Evolutionary conservation across 768 basidiomycete species (phyloP).

Genomic region (Tephrocybe rancida): DNA sequence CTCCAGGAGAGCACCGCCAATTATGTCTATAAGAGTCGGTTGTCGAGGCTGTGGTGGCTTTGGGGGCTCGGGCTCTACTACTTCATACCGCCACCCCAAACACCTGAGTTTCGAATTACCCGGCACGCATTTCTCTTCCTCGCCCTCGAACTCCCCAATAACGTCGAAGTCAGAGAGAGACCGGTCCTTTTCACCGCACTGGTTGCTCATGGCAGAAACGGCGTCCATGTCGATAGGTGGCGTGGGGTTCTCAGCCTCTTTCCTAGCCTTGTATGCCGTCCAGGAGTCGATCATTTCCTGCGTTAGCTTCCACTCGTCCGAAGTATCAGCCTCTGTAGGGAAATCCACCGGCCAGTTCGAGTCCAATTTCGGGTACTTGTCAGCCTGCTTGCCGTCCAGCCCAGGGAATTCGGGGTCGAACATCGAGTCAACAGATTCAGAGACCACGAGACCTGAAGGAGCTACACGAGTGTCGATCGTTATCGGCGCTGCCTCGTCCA

Average conservation of each 20-base stretch:
- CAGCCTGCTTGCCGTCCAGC: constrained; percentile 5
- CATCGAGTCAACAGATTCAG: constrained; percentile 3
- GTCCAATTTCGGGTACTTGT: background rate
- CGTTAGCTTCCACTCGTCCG: constrained; percentile 12
- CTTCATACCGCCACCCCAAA: constrained; percentile 9
- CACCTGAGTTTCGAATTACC: constrained; percentile 7
- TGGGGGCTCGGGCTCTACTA: background rate
- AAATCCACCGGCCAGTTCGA: constrained; percentile 9
- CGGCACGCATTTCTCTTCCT: constrained; percentile 4
- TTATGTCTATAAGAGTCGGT: background rate
- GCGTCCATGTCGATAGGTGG: constrained; percentile 1
- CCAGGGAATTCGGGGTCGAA: constrained; percentile 10
- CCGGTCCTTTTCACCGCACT: constrained; percentile 5
- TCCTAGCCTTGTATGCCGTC: constrained; percentile 8
- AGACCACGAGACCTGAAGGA: background rate
- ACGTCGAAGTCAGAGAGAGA: constrained; percentile 2
- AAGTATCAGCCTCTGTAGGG: constrained; percentile 8
- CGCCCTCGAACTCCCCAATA: background rate
- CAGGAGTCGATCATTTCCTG: constrained; percentile 12
- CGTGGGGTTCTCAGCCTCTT: constrained; percentile 8
- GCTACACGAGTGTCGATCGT: background rate
- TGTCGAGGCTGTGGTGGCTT: background rate
- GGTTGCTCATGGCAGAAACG: background rate
- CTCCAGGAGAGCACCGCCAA: background rate
- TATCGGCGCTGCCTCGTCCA: constrained; percentile 6